phyloP scores from a whole-genome alignment of 345 rosid genomes.

The Pugionium cornutum region DNA sequence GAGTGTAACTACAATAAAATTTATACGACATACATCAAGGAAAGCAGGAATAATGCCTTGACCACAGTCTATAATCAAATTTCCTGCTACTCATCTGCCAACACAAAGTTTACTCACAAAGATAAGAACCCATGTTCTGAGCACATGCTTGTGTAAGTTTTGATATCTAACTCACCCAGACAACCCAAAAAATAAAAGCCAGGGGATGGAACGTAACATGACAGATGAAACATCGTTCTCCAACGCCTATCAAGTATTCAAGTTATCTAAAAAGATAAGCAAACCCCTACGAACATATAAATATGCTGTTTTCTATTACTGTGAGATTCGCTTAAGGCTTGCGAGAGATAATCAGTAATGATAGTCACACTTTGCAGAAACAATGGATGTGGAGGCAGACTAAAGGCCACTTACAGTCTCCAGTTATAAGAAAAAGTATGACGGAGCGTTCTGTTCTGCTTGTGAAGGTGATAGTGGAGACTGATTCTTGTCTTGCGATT shows the following conservation, averaged over 20 bases:
- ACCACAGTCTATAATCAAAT: not conserved
- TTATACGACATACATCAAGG: constrained; percentile 15
- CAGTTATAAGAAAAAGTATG: constrained; percentile 88
- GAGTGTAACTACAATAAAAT: constrained; percentile 12
- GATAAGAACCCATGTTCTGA: not conserved
- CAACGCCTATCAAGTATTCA: not conserved
- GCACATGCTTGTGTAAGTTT: constrained; percentile 16
- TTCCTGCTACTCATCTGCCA: not conserved
- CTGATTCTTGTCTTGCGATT: constrained; percentile 81
- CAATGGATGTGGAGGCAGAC: constrained; percentile 6
- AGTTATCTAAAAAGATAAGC: constrained; percentile 5
- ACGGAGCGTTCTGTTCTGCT: constrained; percentile 75
- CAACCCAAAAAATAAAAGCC: not conserved
- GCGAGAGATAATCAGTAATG: not conserved
- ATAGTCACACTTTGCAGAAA: constrained; percentile 6
- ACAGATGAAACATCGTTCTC: constrained; percentile 6
- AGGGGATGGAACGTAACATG: not conserved
- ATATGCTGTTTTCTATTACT: not conserved
- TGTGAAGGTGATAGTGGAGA: constrained; percentile 77
- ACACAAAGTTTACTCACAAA: not conserved
- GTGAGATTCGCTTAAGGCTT: constrained; percentile 1
- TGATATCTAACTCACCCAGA: not conserved
- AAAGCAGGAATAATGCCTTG: constrained; percentile 30
- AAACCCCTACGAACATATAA: not conserved
- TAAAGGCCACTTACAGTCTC: constrained; percentile 68